Conservation (phyloP, 345 rosid genomes). For the Citropsis articulata region DNA sequence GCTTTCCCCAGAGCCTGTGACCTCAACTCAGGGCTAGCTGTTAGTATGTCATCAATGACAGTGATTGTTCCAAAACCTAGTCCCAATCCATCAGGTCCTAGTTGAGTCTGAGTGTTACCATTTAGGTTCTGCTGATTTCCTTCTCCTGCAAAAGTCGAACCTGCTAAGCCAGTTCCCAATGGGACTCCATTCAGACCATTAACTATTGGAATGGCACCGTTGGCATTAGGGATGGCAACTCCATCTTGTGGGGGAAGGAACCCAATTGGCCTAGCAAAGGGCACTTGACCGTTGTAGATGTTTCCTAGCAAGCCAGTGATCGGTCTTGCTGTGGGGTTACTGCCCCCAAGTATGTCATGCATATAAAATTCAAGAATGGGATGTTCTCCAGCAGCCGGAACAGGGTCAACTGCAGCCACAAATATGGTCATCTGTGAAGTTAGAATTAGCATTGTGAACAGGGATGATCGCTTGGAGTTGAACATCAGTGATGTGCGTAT, state of each 20-base stretch:
- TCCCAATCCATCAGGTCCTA: slow-evolving; percentile 83
- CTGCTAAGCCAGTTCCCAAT: slow-evolving; percentile 86
- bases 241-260: slow-evolving; percentile 65
- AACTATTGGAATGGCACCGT: slow-evolving; percentile 82
- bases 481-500: slow-evolving; percentile 33
- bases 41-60: slow-evolving; percentile 75
- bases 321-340: slow-evolving; percentile 86
- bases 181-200: slow-evolving; percentile 84
- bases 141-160: slow-evolving; percentile 53
- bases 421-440: slow-evolving; percentile 10
- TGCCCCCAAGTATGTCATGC: slow-evolving; percentile 93
- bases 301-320: slow-evolving; percentile 89
- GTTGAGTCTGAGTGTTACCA: slow-evolving; percentile 56
- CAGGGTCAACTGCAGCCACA: slow-evolving; percentile 44
- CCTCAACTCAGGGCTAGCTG: slow-evolving; percentile 75
- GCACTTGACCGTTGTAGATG: slow-evolving; percentile 93
- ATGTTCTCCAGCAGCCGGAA: slow-evolving; percentile 32
- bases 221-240: slow-evolving; percentile 80
- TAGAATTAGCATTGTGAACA: slow-evolving; percentile 28
- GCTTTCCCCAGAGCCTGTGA: slow-evolving; percentile 80
- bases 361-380: slow-evolving; percentile 73
- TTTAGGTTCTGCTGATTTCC: slow-evolving; percentile 40
- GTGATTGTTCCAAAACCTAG: slow-evolving; percentile 92
- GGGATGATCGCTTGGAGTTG: slow-evolving; percentile 38
- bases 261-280: slow-evolving; percentile 83